Evolutionary conservation across 1,284 basidiomycete species (phyloP).

Genomic region (Microbotryomycetes sp.): DNA sequence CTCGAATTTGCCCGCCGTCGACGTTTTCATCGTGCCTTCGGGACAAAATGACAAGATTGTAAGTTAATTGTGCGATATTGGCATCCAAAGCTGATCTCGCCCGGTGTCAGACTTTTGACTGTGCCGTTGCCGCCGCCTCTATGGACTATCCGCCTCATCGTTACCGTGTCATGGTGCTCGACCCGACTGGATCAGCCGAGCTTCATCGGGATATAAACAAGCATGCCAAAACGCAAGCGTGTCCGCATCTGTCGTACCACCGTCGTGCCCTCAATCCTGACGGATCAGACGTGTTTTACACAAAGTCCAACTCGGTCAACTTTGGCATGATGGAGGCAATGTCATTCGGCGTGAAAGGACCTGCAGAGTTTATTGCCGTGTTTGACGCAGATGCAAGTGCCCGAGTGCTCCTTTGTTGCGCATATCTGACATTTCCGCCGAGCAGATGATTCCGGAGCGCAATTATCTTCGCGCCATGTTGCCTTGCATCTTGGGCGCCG

Average conservation of each 20-base stretch:
- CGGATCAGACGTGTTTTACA: conserved; percentile 2
- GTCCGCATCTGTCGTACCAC: conserved; percentile 35
- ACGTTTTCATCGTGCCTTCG: conserved; percentile 33
- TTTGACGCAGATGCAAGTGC: conserved; percentile 35
- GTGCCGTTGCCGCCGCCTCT: conserved; percentile 33
- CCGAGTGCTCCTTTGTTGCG: not conserved
- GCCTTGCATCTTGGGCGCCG: conserved; percentile 31
- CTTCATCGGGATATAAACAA: conserved; percentile 26
- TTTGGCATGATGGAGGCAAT: conserved; percentile 35
- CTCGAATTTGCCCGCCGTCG: conserved; percentile 34
- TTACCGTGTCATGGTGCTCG: conserved; percentile 36
- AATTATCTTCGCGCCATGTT: conserved; percentile 34
- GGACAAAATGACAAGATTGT: conserved; percentile 34
- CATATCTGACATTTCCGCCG: not conserved
- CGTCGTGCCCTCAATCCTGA: conserved; percentile 15
- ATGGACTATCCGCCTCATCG: conserved; percentile 37
- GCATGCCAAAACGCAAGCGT: conserved; percentile 33
- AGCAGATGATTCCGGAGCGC: conserved; percentile 34
- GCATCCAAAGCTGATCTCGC: not conserved
- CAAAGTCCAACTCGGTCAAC: conserved; percentile 34
- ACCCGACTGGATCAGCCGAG: conserved; percentile 25
- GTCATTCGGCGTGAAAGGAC: conserved; percentile 28
- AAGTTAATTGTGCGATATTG: not conserved
- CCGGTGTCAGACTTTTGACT: conserved; percentile 26
- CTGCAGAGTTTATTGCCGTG: conserved; percentile 34